phyloP scores from a whole-genome alignment of 306 rosid genomes.

The Ochetophila trinervis region DNA sequence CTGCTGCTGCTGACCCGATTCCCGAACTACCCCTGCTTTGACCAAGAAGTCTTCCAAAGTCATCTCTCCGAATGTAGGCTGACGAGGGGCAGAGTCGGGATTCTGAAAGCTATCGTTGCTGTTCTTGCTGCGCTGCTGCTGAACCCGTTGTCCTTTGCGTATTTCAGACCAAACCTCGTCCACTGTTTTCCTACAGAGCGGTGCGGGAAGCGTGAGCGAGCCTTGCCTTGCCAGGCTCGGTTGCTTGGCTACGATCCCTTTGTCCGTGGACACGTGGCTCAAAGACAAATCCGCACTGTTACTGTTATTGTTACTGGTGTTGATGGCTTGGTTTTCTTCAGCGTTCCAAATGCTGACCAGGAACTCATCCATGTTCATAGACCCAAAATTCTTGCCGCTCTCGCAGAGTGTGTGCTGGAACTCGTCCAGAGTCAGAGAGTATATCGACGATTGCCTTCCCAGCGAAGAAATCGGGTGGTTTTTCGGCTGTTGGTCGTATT shows the following conservation, averaged over 20 bases:
- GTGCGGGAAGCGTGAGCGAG: slow-evolving; percentile 75
- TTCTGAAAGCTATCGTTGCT: slow-evolving; percentile 23
- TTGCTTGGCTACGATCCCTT: slow-evolving; percentile 43
- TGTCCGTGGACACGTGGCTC: slow-evolving; percentile 18
- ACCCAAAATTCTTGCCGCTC: slow-evolving; percentile 73
- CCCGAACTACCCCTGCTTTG: slow-evolving; percentile 84
- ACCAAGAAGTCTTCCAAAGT: slow-evolving; percentile 88
- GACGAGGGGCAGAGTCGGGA: slow-evolving; percentile 59
- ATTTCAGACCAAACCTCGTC: slow-evolving; percentile 96
- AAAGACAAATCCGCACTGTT: slow-evolving; percentile 1
- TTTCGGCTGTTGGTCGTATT: slow-evolving; percentile 26
- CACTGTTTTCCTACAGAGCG: slow-evolving; percentile 75
- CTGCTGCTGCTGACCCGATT: slow-evolving; percentile 26
- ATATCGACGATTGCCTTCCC: slow-evolving; percentile 78
- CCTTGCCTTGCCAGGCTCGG: slow-evolving; percentile 63
- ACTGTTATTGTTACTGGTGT: background rate
- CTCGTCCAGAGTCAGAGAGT: slow-evolving; percentile 84
- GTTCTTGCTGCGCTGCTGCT: slow-evolving; percentile 21
- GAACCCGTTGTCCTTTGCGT: slow-evolving; percentile 32
- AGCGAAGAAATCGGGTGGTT: slow-evolving; percentile 36
- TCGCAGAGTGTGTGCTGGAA: slow-evolving; percentile 77
- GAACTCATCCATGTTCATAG: slow-evolving; percentile 98
- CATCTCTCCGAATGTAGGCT: slow-evolving; percentile 88
- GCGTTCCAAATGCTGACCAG: slow-evolving; percentile 88
- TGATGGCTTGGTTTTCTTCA: slow-evolving; percentile 62